Conservation (phyloP, 73 alveolate genomes). For the Tetrahymena thermophila region DNA sequence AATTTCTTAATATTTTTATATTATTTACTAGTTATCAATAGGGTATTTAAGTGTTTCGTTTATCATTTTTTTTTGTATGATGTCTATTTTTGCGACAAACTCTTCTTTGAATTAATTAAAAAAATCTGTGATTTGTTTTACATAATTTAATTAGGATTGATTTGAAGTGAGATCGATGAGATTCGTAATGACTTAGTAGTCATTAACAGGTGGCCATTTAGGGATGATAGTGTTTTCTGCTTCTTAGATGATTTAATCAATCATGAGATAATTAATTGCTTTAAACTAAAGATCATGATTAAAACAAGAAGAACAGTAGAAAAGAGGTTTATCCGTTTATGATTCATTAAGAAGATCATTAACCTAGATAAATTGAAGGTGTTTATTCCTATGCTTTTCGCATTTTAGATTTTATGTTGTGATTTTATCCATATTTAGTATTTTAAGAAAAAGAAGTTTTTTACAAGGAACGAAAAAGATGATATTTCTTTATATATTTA, state of each 20-base stretch:
- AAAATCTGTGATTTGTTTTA: background rate
- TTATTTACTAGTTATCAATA: background rate
- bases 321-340: background rate
- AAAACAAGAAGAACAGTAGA: background rate
- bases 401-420: background rate
- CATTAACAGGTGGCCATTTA: background rate
- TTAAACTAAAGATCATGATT: background rate
- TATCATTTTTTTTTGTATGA: background rate
- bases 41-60: background rate
- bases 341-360: background rate
- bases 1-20: background rate
- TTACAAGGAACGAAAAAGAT: too few species aligned
- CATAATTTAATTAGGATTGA: background rate
- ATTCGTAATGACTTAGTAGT: background rate
- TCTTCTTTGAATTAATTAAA: background rate
- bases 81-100: background rate
- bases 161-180: background rate
- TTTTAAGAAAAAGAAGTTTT: too few species aligned
- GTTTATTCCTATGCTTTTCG: background rate
- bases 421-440: background rate
- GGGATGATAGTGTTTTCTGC: background rate
- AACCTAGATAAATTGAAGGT: background rate
- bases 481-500: too few species aligned
- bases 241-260: background rate
- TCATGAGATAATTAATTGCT: background rate